Evolutionary conservation across 371 early-diverging fungal genomes (phyloP), one percentile per base, ranked within the genome.

Genomic region (Thermomucor indicae-seudaticae): DNA sequence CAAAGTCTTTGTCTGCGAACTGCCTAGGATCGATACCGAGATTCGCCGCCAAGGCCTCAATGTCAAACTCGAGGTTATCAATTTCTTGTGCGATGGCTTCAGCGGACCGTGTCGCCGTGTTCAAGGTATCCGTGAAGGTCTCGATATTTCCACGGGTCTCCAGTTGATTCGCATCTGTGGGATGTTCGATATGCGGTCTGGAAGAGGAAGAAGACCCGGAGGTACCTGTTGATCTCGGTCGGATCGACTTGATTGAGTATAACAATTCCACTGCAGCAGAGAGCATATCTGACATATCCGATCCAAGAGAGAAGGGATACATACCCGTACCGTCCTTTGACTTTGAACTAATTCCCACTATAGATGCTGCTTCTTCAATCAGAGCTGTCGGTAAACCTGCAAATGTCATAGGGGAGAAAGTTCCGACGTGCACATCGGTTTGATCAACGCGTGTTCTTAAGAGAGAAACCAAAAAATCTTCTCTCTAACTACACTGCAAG

Each of bases 361-460:
- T 41, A 2, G 50, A 46, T 3, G 66, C 70, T 6, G 70, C 70
- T 54, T 70, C 65, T 53, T 70, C 53, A 28, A 70, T 70, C 23
- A 70, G 32, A n/a, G 51, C 66, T 39, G 60, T 65, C 8, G 58
- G 62, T 40, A 49, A 39, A 22, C 35, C 2, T 10, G 17, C 49
- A 49, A 28, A 49, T 27, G 8, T 39, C 40, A 49, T 38, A 49
- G 49, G 40, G 49, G 40, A 40, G n/a, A 41, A n/a, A 11, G 30
- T 41, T 25, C 28, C 29, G 20, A 5, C 2, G 40, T 41, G 28
- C 41, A 49, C 30, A 49, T 31, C 8, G 27, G 25, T 28, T 31
- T 42, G 44, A 51, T 51, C 30, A 51, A 51, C 43, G 43, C 10
- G 24, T 17, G 25, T 31, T 47, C 34, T 34, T 22, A 47, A 32